Evolutionary conservation across 495 filamentous ascomycete species (phyloP).

Genomic region (Aspergillus nidulans): DNA sequence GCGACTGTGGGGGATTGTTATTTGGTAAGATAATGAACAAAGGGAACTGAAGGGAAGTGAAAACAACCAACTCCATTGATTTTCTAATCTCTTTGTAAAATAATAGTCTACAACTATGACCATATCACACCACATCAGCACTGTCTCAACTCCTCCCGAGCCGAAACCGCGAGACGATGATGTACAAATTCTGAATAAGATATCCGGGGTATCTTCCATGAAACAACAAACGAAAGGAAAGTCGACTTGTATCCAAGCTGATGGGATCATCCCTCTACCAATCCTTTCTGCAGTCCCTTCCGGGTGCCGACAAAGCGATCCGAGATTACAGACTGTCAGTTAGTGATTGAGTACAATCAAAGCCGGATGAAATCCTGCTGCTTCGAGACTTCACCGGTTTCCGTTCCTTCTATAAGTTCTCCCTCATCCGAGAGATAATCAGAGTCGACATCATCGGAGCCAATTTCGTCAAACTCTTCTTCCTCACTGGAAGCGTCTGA

Average conservation of each 20-base stretch:
- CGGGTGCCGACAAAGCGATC: slow-evolving; percentile 3
- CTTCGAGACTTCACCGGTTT: slow-evolving; percentile 52
- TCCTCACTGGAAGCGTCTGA: slow-evolving; percentile 83
- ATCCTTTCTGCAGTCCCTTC: neutral
- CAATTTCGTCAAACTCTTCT: slow-evolving; percentile 66
- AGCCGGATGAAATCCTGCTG: slow-evolving; percentile 69
- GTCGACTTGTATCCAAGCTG: neutral
- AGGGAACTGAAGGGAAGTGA: neutral
- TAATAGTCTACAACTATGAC: neutral
- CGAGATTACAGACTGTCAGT: slow-evolving; percentile 16
- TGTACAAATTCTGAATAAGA: neutral
- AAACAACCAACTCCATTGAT: neutral
- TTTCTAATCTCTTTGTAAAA: neutral
- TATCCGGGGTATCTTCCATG: slow-evolving; percentile 5
- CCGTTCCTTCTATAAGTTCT: slow-evolving; percentile 38
- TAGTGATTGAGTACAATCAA: slow-evolving; percentile 26
- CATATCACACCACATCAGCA: neutral
- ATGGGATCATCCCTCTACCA: slow-evolving; percentile 3
- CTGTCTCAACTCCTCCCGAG: neutral
- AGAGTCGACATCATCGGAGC: slow-evolving; percentile 85
- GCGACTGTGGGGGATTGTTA: neutral
- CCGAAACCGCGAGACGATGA: neutral
- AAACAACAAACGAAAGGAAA: slow-evolving; percentile 1
- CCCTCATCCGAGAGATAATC: slow-evolving; percentile 76
- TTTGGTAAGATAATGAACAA: neutral